These are phyloP conservation scores for Mycena sanguinolenta DNA, from an alignment of 768 basidiomycete species.

Conservation along the genomic window DNA sequence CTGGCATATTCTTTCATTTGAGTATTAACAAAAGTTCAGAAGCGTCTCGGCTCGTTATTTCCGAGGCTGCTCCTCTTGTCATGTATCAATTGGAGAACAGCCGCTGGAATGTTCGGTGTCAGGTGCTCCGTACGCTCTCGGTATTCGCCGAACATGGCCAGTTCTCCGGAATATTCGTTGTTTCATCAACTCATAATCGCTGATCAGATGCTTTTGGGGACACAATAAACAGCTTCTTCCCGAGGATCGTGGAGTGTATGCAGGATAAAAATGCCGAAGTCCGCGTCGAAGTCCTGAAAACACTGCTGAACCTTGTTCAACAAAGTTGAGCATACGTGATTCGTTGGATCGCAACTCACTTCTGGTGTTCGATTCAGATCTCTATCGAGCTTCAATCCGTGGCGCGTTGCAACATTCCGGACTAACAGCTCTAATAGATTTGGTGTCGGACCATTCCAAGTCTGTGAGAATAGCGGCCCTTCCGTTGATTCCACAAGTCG, in stretches of 20 bases:
- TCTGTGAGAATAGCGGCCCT: slow-evolving; percentile 3
- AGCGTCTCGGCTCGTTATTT: slow-evolving; percentile 1
- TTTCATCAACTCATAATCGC: not conserved
- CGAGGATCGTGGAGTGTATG: too few species aligned
- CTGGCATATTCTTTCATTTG: not conserved
- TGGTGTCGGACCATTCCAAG: not conserved
- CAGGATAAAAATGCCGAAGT: too few species aligned
- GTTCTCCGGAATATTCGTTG: not conserved
- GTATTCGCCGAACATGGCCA: slow-evolving; percentile 12
- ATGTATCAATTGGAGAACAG: not conserved
- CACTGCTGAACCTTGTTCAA: too few species aligned
- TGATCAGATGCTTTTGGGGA: slow-evolving; percentile 11
- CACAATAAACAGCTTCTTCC: slow-evolving; percentile 7
- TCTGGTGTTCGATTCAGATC: too few species aligned
- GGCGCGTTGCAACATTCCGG: too few species aligned
- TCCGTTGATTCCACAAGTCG: too few species aligned
- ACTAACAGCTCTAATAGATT: not conserved
- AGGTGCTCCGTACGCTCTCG: not conserved
- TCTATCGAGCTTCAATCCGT: too few species aligned
- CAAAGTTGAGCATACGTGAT: too few species aligned
- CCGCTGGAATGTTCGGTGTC: not conserved
- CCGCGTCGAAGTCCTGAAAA: too few species aligned
- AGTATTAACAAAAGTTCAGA: not conserved
- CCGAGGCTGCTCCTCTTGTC: not conserved
- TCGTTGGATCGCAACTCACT: too few species aligned